Conservation (phyloP, 176 grass and related monocot genomes). For the Hordeum marinum region DNA sequence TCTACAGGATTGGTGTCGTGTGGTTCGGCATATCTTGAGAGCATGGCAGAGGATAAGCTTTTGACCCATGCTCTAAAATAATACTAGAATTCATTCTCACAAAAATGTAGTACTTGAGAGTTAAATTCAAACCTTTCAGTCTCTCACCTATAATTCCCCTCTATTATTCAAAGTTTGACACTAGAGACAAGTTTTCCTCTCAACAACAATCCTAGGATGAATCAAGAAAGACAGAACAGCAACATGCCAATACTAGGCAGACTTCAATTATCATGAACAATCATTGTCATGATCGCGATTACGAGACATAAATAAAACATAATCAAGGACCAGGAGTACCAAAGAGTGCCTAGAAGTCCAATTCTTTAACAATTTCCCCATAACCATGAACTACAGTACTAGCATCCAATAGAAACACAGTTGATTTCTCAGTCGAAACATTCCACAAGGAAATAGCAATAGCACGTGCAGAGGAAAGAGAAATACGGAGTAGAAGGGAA, state of each 20-base stretch:
- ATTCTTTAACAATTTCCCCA: background rate
- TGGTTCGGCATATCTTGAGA: background rate
- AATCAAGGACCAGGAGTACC: background rate
- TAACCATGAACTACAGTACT: background rate
- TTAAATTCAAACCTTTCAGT: background rate
- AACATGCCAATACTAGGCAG: background rate
- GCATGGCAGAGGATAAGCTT: background rate
- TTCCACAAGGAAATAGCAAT: background rate
- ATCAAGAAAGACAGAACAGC: background rate
- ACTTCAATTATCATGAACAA: background rate
- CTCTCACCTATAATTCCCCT: background rate
- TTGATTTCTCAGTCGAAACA: background rate
- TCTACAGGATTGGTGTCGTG: conserved; percentile 3
- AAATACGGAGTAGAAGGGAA: background rate
- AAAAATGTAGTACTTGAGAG: background rate
- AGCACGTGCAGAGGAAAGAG: too few species aligned
- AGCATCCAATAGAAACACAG: background rate
- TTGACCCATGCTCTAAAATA: background rate
- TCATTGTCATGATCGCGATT: background rate
- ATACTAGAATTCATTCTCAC: background rate
- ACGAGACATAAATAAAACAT: background rate
- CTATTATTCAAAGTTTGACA: background rate
- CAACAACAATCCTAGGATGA: background rate
- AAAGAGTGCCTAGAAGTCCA: background rate
- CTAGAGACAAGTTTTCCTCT: background rate